Evolutionary conservation across 352 stramenopile genomes (phyloP).

Genomic region (Phytophthora gonapodyides): DNA sequence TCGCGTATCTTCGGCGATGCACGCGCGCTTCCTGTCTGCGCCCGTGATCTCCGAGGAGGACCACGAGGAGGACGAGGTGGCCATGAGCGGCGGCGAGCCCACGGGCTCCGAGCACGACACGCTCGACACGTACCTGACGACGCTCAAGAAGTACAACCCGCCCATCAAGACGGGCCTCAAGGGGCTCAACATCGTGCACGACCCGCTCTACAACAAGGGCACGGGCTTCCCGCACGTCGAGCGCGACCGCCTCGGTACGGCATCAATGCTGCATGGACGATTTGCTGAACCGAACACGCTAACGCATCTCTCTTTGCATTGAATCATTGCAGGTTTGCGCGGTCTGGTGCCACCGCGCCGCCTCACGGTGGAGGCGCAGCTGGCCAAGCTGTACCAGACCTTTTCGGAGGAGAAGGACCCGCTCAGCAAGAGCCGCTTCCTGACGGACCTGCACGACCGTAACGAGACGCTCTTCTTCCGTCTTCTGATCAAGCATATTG

Average conservation of each 20-base stretch:
- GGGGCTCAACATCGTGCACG: slow-evolving; percentile 82
- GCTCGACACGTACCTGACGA: slow-evolving; percentile 57
- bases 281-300: slow-evolving; percentile 5
- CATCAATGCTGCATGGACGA: background rate
- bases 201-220: slow-evolving; percentile 90
- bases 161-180: slow-evolving; percentile 78
- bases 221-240: slow-evolving; percentile 86
- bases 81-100: slow-evolving; percentile 28
- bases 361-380: slow-evolving; percentile 71
- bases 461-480: slow-evolving; percentile 97
- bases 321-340: slow-evolving; percentile 54
- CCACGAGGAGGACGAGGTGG: slow-evolving; percentile 49
- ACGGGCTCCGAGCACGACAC: slow-evolving; percentile 44
- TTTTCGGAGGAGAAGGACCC: slow-evolving; percentile 71
- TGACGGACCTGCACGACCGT: slow-evolving; percentile 94
- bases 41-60: slow-evolving; percentile 38
- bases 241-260: slow-evolving; percentile 77
- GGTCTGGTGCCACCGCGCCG: slow-evolving; percentile 81
- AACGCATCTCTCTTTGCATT: slow-evolving; percentile 8
- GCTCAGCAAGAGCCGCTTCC: slow-evolving; percentile 94
- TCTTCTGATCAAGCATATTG: slow-evolving; percentile 91
- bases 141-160: slow-evolving; percentile 81
- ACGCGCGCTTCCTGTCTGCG: slow-evolving; percentile 31
- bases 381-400: slow-evolving; percentile 77
- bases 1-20: slow-evolving; percentile 16